Evolutionary conservation across 164 flowering plant species (phyloP), one percentile per base, ranked within the genome.

Genomic region (Piper longum): DNA sequence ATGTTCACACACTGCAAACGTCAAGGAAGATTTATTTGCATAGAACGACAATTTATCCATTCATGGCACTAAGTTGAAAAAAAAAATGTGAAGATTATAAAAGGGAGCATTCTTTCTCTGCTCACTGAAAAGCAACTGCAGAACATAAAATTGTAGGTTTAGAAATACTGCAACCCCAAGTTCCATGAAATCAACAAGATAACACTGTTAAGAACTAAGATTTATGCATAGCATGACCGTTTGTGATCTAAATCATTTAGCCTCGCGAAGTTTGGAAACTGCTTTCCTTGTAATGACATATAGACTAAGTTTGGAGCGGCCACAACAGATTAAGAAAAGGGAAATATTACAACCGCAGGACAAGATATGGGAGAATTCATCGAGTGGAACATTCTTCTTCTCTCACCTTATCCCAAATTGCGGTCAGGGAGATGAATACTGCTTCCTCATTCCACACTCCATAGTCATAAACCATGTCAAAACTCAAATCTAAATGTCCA

Each of bases 1-100:
- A 78, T 90, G 92, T 74, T 90, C 99, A 70, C 99, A 93, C 60
- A 93, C 96, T 93, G 82, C 79, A 82, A 13, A 64, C 12, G 26
- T 65, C 18, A 44, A 54, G 56, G 26, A 54, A 59, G 26, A 40
- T 42, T 16, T 42, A 43, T 45, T 36, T 16, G 14, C 36, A 59
- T 45, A 48, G 52, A 48, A 48, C 14, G 14, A 13, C 12, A 48
- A 48, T 9, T 48, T 9, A 48, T 9, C 52, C 52, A 48, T 48
- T 12, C 14, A 48, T 1, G 52, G 14, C 52, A 8, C 48, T 48
- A 48, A 14, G 1, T 8, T 9, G 14, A 48, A 2, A 9, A 5
- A 48, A 48, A 2, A 48, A 5, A 9, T 48, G 52, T 9, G 1
- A 5, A 5, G 14, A 48, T 48, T 9, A 48, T 48, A 14, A 3